Evolutionary conservation across 768 basidiomycete genomes (phyloP).

Genomic region (Leccinum rimulosum): DNA sequence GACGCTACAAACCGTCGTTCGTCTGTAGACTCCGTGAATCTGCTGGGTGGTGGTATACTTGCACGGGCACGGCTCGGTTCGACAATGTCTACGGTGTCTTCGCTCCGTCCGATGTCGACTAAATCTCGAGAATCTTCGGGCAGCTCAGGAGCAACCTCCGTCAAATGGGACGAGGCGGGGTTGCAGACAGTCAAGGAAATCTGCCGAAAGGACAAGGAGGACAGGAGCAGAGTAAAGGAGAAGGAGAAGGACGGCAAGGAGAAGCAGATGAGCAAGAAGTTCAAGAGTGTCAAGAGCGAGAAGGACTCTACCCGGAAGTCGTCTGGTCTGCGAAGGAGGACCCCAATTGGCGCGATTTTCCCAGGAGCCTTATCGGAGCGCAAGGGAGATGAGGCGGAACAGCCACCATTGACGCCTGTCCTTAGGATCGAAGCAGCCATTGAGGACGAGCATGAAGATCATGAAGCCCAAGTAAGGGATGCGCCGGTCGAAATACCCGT

Average conservation of each 20-base stretch:
- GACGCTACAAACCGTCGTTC: conserved; percentile 16
- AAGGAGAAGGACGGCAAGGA: conserved; percentile 34
- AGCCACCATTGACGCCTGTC: conserved; percentile 17
- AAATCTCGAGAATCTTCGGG: conserved; percentile 39
- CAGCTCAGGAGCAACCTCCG: conserved; percentile 43
- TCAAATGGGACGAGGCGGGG: conserved; percentile 52
- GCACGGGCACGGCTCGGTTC: conserved; percentile 38
- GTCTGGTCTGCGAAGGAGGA: conserved; percentile 52
- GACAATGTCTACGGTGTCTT: conserved; percentile 40
- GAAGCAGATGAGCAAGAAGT: conserved; percentile 31
- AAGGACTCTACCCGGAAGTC: conserved; percentile 41
- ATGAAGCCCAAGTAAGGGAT: background rate
- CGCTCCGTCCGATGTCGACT: conserved; percentile 47
- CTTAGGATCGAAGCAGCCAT: conserved; percentile 54
- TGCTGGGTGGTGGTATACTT: conserved; percentile 31
- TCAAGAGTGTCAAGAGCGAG: conserved; percentile 28
- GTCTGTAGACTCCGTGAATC: conserved; percentile 33
- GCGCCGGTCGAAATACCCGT: conserved; percentile 31
- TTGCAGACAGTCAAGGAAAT: conserved; percentile 48
- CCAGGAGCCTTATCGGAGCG: conserved; percentile 35
- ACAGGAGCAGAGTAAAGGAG: conserved; percentile 34
- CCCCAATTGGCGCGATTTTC: conserved; percentile 59
- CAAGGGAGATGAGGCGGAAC: conserved; percentile 11
- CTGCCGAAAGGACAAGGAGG: conserved; percentile 38
- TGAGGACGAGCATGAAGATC: conserved; percentile 30